phyloP scores from a whole-genome alignment of 148 eudicot species.

The Agrostemma githago region DNA sequence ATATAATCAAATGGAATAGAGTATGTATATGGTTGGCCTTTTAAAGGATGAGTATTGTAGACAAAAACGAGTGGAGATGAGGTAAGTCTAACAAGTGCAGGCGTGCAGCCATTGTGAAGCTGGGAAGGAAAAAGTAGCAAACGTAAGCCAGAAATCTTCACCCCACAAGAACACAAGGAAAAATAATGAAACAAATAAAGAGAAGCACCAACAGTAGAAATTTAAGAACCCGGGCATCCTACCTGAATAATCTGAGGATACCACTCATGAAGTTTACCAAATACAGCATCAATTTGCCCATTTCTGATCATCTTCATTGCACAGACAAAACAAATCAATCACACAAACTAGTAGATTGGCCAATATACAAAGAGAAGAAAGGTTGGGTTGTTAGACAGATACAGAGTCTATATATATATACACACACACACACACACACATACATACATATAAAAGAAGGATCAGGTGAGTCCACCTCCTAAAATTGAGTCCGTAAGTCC shows the following conservation, averaged over 20 bases:
- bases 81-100: not conserved
- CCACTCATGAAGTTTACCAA: slow-evolving; percentile 45
- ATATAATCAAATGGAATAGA: not conserved
- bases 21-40: not conserved
- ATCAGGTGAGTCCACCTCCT: too few species aligned
- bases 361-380: too few species aligned
- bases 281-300: slow-evolving; percentile 59
- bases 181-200: not conserved
- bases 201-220: slow-evolving; percentile 1
- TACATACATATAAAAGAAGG: too few species aligned
- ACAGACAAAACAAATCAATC: slow-evolving; percentile 20
- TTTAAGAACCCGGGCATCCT: slow-evolving; percentile 9
- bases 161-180: not conserved
- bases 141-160: not conserved
- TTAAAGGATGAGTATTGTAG: not conserved
- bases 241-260: slow-evolving; percentile 73
- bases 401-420: too few species aligned
- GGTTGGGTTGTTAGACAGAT: too few species aligned
- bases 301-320: slow-evolving; percentile 50
- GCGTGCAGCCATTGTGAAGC: not conserved
- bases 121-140: not conserved
- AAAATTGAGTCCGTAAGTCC: too few species aligned
- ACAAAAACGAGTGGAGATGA: not conserved
- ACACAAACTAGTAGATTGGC: too few species aligned
- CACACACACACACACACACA: too few species aligned